A percentile compares a stretch with the other conserved stretches of the same genome.
These are phyloP conservation scores for Sanghuangporus sanghuang DNA, from an alignment of 1,284 basidiomycete genomes.

Conservation along the genomic window DNA sequence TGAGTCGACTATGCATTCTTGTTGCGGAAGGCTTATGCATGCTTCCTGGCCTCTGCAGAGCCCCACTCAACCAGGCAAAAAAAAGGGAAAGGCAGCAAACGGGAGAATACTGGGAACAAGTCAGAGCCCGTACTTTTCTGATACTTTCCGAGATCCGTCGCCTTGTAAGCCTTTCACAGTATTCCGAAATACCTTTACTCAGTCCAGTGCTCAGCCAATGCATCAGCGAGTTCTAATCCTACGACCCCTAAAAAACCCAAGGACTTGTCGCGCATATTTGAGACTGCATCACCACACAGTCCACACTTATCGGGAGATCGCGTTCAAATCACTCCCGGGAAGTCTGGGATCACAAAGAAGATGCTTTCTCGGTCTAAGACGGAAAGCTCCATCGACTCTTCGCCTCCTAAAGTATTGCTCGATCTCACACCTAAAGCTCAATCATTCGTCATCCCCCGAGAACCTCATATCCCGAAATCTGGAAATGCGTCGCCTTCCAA, in stretches of 20 bases:
- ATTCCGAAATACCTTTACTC: constrained; percentile 12
- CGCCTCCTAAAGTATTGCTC: constrained; percentile 18
- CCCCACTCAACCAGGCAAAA: neutral
- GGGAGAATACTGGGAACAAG: neutral
- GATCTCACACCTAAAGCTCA: constrained; percentile 30
- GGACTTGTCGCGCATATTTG: constrained; percentile 32
- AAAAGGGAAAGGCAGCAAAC: neutral
- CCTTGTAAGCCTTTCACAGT: constrained; percentile 1
- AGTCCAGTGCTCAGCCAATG: constrained; percentile 19
- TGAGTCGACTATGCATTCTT: neutral
- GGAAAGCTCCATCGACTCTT: constrained; percentile 44
- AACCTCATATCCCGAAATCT: constrained; percentile 13
- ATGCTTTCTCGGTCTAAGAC: constrained; percentile 48
- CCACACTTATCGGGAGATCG: constrained; percentile 10
- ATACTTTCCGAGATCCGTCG: neutral
- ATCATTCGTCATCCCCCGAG: constrained; percentile 31
- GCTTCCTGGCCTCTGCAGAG: neutral
- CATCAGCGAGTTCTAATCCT: constrained; percentile 14
- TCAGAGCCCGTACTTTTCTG: neutral
- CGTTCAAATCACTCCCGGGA: constrained; percentile 12
- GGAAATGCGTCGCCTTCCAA: constrained; percentile 10
- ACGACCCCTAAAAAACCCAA: constrained; percentile 25
- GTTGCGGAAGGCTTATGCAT: neutral
- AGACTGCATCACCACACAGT: constrained; percentile 22
- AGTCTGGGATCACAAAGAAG: constrained; percentile 32